These are phyloP conservation scores for Lippia alba DNA, from an alignment of 305 asterid species.

Conservation along the genomic window DNA sequence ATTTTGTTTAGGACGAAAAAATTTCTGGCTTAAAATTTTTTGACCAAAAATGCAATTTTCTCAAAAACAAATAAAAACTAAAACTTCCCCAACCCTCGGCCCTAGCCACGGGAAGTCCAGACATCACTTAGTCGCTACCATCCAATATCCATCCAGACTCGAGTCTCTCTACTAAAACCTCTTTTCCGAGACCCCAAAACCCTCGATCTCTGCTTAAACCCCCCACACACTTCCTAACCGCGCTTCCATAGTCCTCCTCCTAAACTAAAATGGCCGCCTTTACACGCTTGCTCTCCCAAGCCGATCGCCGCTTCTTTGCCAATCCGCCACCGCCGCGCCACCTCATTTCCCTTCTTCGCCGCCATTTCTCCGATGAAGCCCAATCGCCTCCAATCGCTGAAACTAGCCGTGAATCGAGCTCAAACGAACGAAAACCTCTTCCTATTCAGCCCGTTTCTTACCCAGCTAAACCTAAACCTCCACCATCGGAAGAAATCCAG, in stretches of 20 bases:
- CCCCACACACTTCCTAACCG: constrained; percentile 28
- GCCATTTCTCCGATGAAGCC: constrained; percentile 49
- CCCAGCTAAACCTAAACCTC: constrained; percentile 56
- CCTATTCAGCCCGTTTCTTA: constrained; percentile 81
- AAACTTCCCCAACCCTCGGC: no score
- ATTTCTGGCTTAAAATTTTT: no score
- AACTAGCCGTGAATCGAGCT: constrained; percentile 32
- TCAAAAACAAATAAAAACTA: no score
- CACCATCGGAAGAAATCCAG: constrained; percentile 39
- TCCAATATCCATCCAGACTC: no score
- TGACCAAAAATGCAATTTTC: no score
- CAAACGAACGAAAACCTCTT: constrained; percentile 43
- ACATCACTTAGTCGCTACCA: no score
- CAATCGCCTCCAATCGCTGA: constrained; percentile 42
- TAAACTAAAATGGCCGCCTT: constrained; percentile 57
- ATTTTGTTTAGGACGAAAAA: no score
- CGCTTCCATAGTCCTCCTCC: constrained; percentile 17
- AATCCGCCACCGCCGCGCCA: constrained; percentile 38
- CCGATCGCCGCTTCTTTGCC: constrained; percentile 47
- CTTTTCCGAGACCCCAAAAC: constrained; percentile 12
- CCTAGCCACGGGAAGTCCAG: no score
- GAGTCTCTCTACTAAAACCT: no score
- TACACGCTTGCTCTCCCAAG: constrained; percentile 56
- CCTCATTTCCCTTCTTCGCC: constrained; percentile 42
- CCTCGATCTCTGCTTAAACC: constrained; percentile 38